Conservation (phyloP, 345 rosid species). For the Eucalyptus leucophloia region DNA sequence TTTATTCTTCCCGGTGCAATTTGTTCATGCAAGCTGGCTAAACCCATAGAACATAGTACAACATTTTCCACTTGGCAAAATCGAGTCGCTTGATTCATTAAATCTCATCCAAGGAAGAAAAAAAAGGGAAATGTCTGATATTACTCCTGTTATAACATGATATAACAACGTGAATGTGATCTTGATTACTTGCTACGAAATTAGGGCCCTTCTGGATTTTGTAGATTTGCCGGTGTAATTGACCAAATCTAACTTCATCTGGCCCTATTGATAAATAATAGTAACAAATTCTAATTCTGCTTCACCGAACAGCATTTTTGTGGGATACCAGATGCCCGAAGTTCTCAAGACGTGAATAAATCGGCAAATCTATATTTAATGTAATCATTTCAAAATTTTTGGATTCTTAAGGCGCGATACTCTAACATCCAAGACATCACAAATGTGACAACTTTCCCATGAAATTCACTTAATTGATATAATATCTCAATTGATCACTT, state of each 20-base stretch:
- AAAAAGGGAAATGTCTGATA: neutral
- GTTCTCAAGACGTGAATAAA: neutral
- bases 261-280: neutral
- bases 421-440: no score
- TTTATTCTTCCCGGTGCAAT: no score
- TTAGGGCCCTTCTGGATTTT: neutral
- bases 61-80: neutral
- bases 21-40: no score
- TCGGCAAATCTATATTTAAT: no score
- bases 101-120: neutral
- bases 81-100: neutral
- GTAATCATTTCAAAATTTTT: no score
- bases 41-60: neutral
- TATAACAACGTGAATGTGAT: neutral
- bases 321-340: neutral
- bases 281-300: no score
- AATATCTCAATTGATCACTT: no score
- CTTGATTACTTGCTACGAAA: neutral
- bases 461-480: no score
- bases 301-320: neutral
- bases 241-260: neutral
- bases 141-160: neutral
- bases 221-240: no score
- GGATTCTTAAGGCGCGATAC: no score
- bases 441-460: no score